These are phyloP conservation scores for Quercus gilva DNA, from an alignment of 306 rosid genomes.

Conservation along the genomic window DNA sequence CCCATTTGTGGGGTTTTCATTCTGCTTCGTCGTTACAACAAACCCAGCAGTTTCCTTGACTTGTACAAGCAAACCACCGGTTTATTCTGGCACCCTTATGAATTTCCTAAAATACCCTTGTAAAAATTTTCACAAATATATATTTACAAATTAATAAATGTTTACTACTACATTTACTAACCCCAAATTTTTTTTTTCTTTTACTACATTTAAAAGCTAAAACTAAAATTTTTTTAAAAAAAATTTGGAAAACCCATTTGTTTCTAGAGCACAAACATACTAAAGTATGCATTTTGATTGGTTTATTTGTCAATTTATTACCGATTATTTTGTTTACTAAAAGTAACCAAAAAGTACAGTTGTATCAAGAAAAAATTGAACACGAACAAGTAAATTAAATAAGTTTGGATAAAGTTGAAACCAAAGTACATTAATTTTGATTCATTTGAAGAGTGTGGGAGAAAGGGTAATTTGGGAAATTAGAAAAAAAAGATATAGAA, in stretches of 20 bases:
- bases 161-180: too few relatives aligned
- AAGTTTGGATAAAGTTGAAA: too few relatives aligned
- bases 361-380: too few relatives aligned
- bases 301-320: too few relatives aligned
- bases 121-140: neutral
- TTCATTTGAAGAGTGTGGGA: neutral
- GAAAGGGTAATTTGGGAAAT: conserved; percentile 39
- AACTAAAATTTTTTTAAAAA: neutral
- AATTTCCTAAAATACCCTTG: conserved; percentile 38
- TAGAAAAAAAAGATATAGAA: neutral
- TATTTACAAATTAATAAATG: neutral
- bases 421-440: neutral
- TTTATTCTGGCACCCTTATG: conserved; percentile 34
- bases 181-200: neutral
- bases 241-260: neutral
- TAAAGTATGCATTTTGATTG: too few relatives aligned
- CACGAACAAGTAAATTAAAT: too few relatives aligned
- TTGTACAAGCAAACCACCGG: conserved; percentile 54
- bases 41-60: conserved; percentile 75
- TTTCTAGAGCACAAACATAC: neutral
- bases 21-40: conserved; percentile 59
- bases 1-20: conserved; percentile 11
- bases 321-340: too few relatives aligned
- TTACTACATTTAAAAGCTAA: too few relatives aligned
- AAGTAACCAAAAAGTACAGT: too few relatives aligned